Base-by-base conservation (phyloP, 1,139 yeast genomes). In the Zygoascus hellenicus region DNA sequence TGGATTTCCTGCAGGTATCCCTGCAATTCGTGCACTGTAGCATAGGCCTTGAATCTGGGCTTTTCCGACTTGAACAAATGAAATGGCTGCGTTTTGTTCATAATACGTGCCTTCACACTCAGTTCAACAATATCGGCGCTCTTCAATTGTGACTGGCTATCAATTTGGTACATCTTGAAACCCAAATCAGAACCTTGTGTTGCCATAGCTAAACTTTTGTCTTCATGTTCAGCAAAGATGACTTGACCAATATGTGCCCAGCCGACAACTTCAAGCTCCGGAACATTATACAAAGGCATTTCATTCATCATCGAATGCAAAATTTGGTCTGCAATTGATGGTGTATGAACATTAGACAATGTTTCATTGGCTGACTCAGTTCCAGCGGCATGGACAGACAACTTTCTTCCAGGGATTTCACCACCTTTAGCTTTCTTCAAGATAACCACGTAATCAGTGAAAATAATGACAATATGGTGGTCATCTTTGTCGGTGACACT, bases 281-380 rank as follows among this genome's bases (percentile, higher is more conserved):
- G 96, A 28, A 89, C 68, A 42, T 73, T 74, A 1, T 81, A 78
- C 38, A 90, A 70, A 0, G 96, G 95, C 39, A 83, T 84, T 58
- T 87, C 95, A 62, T 90, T 90, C 37, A 87, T 78, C 61, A 90
- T 71, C 0, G 96, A 87, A 60, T 90, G 95, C 94, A 89, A 87
- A 52, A 90, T 68, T 46, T 87, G 74, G 64, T 89, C 96, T 1
- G 96, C 76, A 11, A 85, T 72, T 1, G 83, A 75, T 1, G 94
- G 82, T 41, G 69, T 70, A 51, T 77, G 78, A 4, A 74, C 57
- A 22, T 63, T 56, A 1, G 65, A 15, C 11, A 14, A 13, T 11
- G 39, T 11, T 6, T 26, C 19, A 11, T 19, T 26, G 15, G 39
- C 61, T 6, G 39, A 29, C 7, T 35, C 32, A 11, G 31, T 15